A percentile compares a stretch with the other conserved stretches of the same genome.
phyloP scores from a whole-genome alignment of 768 basidiomycete genomes.

The Strobilomyces dryophilus region DNA sequence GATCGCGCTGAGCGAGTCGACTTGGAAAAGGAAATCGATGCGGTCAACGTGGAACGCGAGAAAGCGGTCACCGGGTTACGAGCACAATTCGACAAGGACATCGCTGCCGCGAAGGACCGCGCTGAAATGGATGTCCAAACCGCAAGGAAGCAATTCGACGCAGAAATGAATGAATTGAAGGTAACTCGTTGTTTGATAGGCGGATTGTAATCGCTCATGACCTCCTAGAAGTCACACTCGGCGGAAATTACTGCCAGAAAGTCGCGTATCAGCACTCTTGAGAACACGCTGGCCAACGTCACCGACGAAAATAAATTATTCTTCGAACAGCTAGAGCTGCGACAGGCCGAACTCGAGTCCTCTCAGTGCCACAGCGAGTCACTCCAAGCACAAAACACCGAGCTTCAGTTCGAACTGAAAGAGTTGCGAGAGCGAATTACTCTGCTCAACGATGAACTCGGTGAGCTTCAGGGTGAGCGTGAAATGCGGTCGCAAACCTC shows the following conservation, averaged over 20 bases:
- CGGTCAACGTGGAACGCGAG: constrained; percentile 58
- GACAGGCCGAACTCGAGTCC: constrained; percentile 89
- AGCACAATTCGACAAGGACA: constrained; percentile 70
- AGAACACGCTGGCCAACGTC: constrained; percentile 64
- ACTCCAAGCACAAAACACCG: constrained; percentile 73
- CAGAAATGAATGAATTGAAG: constrained; percentile 72
- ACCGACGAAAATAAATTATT: constrained; percentile 71
- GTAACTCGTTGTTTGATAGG: constrained; percentile 34
- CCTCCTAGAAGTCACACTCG: constrained; percentile 55
- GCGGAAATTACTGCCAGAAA: constrained; percentile 62
- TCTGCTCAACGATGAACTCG: constrained; percentile 67
- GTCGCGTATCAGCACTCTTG: constrained; percentile 63
- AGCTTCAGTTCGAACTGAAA: constrained; percentile 81
- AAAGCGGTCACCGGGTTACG: constrained; percentile 55
- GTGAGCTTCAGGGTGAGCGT: constrained; percentile 59
- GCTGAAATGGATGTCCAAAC: constrained; percentile 71
- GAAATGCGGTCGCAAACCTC: constrained; percentile 41
- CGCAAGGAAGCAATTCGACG: constrained; percentile 68
- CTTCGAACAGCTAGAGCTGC: constrained; percentile 83
- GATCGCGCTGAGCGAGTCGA: constrained; percentile 44
- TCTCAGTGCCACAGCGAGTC: constrained; percentile 71
- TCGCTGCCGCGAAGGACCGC: constrained; percentile 53
- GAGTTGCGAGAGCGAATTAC: constrained; percentile 72
- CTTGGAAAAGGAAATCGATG: constrained; percentile 63
- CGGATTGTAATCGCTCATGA: constrained; percentile 1